phyloP scores from a whole-genome alignment of 192 early-diverging fungal genomes.

The Coemansia sp. region DNA sequence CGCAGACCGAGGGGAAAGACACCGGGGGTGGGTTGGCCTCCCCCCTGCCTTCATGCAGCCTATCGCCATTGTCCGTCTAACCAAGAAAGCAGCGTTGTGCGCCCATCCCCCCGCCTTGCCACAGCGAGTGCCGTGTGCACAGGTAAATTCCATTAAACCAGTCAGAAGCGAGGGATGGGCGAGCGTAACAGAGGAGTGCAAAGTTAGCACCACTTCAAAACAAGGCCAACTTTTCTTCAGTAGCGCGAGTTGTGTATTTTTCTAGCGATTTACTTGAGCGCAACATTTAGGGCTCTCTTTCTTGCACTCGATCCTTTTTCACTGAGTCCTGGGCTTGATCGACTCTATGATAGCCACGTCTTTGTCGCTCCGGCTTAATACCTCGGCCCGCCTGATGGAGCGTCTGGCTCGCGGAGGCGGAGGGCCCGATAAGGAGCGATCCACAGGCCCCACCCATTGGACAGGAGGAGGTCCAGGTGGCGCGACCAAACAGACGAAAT shows the following conservation, averaged over 20 bases:
- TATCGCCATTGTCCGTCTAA: background rate
- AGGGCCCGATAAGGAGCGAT: background rate
- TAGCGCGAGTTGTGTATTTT: background rate
- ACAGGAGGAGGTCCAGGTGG: background rate
- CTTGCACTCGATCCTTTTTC: background rate
- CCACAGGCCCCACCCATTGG: background rate
- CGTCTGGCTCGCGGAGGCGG: background rate
- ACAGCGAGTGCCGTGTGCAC: background rate
- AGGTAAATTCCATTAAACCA: background rate
- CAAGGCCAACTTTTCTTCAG: background rate
- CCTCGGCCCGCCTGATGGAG: background rate
- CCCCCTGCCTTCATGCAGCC: background rate
- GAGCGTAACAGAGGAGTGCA: slow-evolving; percentile 1
- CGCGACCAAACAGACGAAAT: background rate
- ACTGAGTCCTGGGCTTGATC: background rate
- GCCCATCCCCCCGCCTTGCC: background rate
- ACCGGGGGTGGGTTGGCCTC: background rate
- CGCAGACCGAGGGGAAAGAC: background rate
- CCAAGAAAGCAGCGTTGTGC: background rate
- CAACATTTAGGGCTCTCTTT: background rate
- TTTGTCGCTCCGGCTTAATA: background rate
- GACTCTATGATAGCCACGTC: background rate
- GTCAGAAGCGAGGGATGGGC: background rate
- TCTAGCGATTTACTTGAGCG: background rate
- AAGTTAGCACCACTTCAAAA: background rate